phyloP scores from a whole-genome alignment of 2,329 filamentous ascomycete genomes.

The Pseudocercospora crystallina region DNA sequence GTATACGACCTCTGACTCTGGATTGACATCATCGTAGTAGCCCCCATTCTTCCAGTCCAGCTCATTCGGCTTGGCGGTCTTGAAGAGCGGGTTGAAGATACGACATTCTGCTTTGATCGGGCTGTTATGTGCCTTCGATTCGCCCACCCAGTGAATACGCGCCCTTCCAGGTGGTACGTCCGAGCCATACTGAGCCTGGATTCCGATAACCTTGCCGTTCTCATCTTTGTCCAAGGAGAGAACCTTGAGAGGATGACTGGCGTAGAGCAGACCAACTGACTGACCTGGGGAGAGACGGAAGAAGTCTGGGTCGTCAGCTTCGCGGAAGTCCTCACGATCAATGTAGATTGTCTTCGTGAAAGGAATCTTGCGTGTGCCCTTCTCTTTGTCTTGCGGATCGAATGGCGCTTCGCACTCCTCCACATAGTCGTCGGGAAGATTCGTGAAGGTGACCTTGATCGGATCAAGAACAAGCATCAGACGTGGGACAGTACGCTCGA shows the following conservation, averaged over 20 bases:
- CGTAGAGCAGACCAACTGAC: constrained; percentile 70
- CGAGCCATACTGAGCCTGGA: constrained; percentile 69
- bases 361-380: constrained; percentile 60
- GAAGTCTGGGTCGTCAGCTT: constrained; percentile 69
- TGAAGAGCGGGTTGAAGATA: constrained; percentile 81
- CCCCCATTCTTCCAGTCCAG: constrained; percentile 68
- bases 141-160: constrained; percentile 84
- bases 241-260: constrained; percentile 68
- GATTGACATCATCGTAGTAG: constrained; percentile 81
- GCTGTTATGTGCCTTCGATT: constrained; percentile 61
- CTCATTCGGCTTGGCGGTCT: constrained; percentile 76
- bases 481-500: constrained; percentile 83
- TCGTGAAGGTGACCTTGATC: constrained; percentile 76
- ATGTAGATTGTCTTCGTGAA: constrained; percentile 83
- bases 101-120: constrained; percentile 69
- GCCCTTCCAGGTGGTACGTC: constrained; percentile 51
- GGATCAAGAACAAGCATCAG: constrained; percentile 89
- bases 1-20: constrained; percentile 78
- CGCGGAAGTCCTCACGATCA: constrained; percentile 75
- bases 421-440: constrained; percentile 66
- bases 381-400: constrained; percentile 72
- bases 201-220: constrained; percentile 64
- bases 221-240: constrained; percentile 67
- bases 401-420: constrained; percentile 72
- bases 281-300: constrained; percentile 76